Conservation (phyloP, 176 grass and related monocot genomes). For the Bolboschoenus planiculmis region DNA sequence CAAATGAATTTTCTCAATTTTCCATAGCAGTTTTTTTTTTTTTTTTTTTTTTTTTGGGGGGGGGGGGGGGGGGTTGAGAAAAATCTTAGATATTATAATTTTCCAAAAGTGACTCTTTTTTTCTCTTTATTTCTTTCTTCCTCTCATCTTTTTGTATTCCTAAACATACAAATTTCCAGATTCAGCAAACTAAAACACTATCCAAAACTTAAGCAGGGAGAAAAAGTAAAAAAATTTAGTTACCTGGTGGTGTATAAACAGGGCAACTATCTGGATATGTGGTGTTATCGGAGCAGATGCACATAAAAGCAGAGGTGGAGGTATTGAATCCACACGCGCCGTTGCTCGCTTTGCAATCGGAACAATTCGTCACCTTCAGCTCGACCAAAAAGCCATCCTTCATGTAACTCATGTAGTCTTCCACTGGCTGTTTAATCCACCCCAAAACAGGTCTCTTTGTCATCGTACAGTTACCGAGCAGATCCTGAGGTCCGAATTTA, state of each 20-base stretch:
- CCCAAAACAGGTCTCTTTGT: neutral
- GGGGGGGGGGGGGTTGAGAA: too few species aligned
- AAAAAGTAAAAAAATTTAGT: neutral
- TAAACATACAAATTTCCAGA: neutral
- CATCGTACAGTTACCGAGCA: neutral
- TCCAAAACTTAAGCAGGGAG: neutral
- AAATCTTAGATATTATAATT: too few species aligned
- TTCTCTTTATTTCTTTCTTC: neutral
- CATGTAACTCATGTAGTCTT: conserved; percentile 20
- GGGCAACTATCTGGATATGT: neutral
- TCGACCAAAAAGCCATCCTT: conserved; percentile 26
- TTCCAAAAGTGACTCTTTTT: neutral
- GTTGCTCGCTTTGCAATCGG: conserved; percentile 22
- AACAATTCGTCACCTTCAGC: conserved; percentile 7
- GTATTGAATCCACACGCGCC: conserved; percentile 30
- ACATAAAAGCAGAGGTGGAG: conserved; percentile 22
- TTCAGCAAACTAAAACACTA: neutral
- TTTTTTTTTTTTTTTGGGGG: too few species aligned
- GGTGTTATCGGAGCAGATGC: conserved; percentile 32
- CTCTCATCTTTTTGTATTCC: neutral
- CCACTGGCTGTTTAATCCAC: neutral
- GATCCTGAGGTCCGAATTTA: neutral
- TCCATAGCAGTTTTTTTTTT: neutral
- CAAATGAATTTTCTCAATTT: neutral
- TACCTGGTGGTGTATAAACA: neutral